Evolutionary conservation across 371 early-diverging fungal genomes (phyloP).

Genomic region (Amoeboaphelidium protococcarum): DNA sequence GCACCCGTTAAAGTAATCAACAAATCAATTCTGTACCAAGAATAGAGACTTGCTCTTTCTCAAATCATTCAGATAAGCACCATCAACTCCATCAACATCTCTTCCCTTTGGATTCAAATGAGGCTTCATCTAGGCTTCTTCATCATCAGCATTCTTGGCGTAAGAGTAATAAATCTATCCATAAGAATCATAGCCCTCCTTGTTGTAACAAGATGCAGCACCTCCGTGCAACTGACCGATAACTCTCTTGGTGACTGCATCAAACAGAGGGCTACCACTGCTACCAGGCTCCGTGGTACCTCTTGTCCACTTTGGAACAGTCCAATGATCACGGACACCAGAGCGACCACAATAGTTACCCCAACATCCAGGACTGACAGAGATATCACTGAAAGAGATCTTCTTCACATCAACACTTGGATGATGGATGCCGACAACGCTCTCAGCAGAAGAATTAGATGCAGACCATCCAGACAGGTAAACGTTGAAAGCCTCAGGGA

Average conservation of each 20-base stretch:
- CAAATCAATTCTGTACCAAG: neutral
- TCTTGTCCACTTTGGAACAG: constrained; percentile 7
- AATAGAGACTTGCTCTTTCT: neutral
- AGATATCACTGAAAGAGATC: constrained; percentile 14
- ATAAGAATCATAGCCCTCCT: constrained; percentile 19
- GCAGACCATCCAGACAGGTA: constrained; percentile 21
- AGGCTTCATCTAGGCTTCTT: neutral
- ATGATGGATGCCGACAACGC: constrained; percentile 19
- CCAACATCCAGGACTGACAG: constrained; percentile 14
- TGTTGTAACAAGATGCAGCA: constrained; percentile 15
- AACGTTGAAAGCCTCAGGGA: constrained; percentile 18
- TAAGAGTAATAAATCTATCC: constrained; percentile 4
- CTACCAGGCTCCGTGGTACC: constrained; percentile 22
- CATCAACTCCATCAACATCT: neutral
- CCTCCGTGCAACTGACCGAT: constrained; percentile 24
- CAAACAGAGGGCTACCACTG: constrained; percentile 21
- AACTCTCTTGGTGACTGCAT: constrained; percentile 13
- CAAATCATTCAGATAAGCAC: neutral
- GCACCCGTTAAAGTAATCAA: too few relatives aligned
- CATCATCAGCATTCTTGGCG: neutral
- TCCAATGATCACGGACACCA: constrained; percentile 11
- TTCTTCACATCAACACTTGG: constrained; percentile 21
- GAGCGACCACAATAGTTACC: constrained; percentile 3
- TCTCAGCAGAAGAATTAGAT: constrained; percentile 2
- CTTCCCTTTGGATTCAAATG: neutral